Percentiles rank a stretch among this genome's conserved stretches.
Evolutionary conservation across 2,329 filamentous ascomycete genomes (phyloP).

Genomic region (Gnomoniopsis smithogilvyi): DNA sequence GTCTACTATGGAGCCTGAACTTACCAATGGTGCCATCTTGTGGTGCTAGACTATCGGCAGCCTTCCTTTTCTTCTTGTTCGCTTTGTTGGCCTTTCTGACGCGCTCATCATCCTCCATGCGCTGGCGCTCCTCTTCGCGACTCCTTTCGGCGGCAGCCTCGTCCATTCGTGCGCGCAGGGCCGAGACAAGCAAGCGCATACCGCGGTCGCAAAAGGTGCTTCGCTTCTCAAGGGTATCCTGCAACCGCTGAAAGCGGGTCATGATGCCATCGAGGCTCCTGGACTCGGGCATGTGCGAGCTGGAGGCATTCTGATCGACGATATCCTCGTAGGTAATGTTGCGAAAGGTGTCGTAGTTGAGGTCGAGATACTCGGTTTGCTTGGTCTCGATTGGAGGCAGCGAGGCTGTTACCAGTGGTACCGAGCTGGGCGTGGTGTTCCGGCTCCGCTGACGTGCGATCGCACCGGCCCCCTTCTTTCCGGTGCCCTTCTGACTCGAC

Average conservation of each 20-base stretch:
- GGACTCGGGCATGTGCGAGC: slow-evolving; percentile 59
- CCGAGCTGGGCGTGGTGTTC: slow-evolving; percentile 71
- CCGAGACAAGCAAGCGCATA: slow-evolving; percentile 66
- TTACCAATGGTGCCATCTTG: slow-evolving; percentile 44
- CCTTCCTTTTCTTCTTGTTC: slow-evolving; percentile 82
- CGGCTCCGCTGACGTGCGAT: slow-evolving; percentile 66
- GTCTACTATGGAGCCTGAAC: slow-evolving; percentile 15
- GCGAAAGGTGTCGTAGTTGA: slow-evolving; percentile 56
- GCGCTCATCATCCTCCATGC: slow-evolving; percentile 43
- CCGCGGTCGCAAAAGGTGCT: slow-evolving; percentile 67
- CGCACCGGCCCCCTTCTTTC: slow-evolving; percentile 61
- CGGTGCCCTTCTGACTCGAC: slow-evolving; percentile 58
- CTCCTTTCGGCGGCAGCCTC: slow-evolving; percentile 44
- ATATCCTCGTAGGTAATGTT: slow-evolving; percentile 67
- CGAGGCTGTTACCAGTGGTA: slow-evolving; percentile 41
- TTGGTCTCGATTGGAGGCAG: slow-evolving; percentile 53
- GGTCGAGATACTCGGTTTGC: slow-evolving; percentile 65
- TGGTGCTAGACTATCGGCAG: slow-evolving; percentile 54
- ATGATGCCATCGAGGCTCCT: slow-evolving; percentile 62
- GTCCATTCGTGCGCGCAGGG: slow-evolving; percentile 60
- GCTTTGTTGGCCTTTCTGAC: slow-evolving; percentile 55
- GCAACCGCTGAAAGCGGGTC: slow-evolving; percentile 59
- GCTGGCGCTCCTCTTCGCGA: slow-evolving; percentile 48
- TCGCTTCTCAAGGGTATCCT: slow-evolving; percentile 64
- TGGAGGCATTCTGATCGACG: slow-evolving; percentile 58